These are phyloP conservation scores for Gorgonomyces haynaldii DNA, from an alignment of 192 early-diverging fungal species.

Conservation along the genomic window DNA sequence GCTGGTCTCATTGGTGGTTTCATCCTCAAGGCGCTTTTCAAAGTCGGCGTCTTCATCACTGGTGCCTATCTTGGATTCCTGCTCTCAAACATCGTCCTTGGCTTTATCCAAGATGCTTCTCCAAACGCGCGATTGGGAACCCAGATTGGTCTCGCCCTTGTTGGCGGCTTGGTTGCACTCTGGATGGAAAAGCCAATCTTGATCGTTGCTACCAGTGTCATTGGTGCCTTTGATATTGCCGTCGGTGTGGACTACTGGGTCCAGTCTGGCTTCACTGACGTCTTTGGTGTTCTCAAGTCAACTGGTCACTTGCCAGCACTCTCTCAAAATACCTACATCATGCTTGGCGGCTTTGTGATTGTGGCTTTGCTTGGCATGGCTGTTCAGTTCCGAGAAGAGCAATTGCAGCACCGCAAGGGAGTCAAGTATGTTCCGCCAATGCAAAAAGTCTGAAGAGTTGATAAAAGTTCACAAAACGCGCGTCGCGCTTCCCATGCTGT, in stretches of 20 bases:
- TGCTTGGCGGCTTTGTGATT: slow-evolving; percentile 57
- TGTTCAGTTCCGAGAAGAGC: slow-evolving; percentile 66
- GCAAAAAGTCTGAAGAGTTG: too few species aligned
- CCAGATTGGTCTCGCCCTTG: slow-evolving; percentile 47
- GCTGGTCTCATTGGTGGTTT: too few species aligned
- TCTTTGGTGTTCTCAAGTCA: slow-evolving; percentile 41
- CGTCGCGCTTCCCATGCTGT: too few species aligned
- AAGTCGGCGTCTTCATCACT: too few species aligned
- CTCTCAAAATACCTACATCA: slow-evolving; percentile 51
- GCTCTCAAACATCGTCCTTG: too few species aligned
- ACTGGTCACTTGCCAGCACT: slow-evolving; percentile 40
- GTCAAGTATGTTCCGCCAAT: too few species aligned
- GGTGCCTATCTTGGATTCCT: too few species aligned
- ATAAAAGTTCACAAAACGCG: too few species aligned
- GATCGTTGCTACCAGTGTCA: slow-evolving; percentile 59
- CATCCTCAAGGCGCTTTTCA: too few species aligned
- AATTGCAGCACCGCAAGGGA: too few species aligned
- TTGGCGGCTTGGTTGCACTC: slow-evolving; percentile 52
- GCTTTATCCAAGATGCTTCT: too few species aligned
- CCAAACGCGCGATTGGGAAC: slow-evolving; percentile 53
- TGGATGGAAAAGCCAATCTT: slow-evolving; percentile 53
- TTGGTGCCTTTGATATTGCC: slow-evolving; percentile 69
- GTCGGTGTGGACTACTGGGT: slow-evolving; percentile 73
- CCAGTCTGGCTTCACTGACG: slow-evolving; percentile 70
- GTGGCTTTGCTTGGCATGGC: slow-evolving; percentile 51